phyloP scores from a whole-genome alignment of 257 asterid species.

The Nicotiana paniculata region DNA sequence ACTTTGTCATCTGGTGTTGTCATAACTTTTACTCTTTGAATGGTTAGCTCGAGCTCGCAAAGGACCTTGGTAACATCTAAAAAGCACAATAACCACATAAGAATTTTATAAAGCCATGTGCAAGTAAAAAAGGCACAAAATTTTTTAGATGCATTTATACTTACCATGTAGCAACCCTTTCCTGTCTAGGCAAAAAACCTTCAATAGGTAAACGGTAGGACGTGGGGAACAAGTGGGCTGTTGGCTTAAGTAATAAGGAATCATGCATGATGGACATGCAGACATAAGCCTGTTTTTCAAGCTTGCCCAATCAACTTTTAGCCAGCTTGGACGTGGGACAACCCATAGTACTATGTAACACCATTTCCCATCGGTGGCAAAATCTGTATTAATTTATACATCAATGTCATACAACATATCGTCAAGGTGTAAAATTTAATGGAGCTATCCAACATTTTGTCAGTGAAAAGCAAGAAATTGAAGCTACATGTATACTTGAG shows the following conservation, averaged over 20 bases:
- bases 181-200: conserved; percentile 36
- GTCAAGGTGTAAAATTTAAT: background rate
- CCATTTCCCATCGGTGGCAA: conserved; percentile 55
- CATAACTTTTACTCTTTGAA: conserved; percentile 48
- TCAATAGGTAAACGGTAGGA: conserved; percentile 31
- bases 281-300: conserved; percentile 37
- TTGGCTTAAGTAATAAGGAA: conserved; percentile 24
- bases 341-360: conserved; percentile 50
- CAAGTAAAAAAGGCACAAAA: background rate
- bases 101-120: background rate
- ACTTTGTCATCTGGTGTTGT: conserved; percentile 54
- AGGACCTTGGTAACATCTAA: conserved; percentile 46
- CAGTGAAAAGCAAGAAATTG: background rate
- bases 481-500: background rate
- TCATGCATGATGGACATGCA: conserved; percentile 38
- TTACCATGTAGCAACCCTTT: conserved; percentile 51
- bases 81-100: conserved; percentile 4
- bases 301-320: conserved; percentile 38
- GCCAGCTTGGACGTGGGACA: conserved; percentile 34
- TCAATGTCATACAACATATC: background rate
- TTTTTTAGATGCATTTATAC: background rate
- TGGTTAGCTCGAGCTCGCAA: conserved; percentile 37
- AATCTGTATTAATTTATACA: conserved; percentile 28
- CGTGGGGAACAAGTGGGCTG: conserved; percentile 25
- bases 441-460: background rate